A percentile compares a stretch with the other conserved stretches of the same genome.
These are phyloP conservation scores for Naganishia cerealis DNA, from an alignment of 1,284 basidiomycete species.

Conservation along the genomic window DNA sequence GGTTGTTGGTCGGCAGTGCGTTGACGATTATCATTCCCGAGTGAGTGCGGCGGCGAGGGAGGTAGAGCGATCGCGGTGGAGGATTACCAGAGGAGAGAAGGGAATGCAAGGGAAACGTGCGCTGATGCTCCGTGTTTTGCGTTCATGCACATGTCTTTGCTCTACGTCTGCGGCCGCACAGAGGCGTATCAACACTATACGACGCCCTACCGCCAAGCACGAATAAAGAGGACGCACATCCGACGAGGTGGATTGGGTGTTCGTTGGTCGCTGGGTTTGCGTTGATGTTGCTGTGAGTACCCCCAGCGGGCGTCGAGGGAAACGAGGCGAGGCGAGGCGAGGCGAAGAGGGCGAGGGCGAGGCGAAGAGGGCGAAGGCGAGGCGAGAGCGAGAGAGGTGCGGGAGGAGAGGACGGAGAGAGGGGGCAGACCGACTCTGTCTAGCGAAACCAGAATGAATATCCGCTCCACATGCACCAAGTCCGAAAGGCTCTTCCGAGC, in stretches of 20 bases:
- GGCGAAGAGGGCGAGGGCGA: background rate
- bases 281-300: constrained; percentile 72
- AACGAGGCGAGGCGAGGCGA: background rate
- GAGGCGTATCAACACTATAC: constrained; percentile 54
- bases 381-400: too few species aligned
- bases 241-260: constrained; percentile 64
- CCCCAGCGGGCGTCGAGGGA: constrained; percentile 36
- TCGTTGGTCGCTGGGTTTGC: constrained; percentile 77
- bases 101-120: too few species aligned
- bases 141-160: too few species aligned
- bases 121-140: too few species aligned
- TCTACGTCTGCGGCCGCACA: constrained; percentile 31
- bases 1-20: constrained; percentile 83
- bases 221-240: constrained; percentile 44
- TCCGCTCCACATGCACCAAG: too few species aligned
- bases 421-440: too few species aligned
- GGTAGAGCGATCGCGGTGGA: background rate
- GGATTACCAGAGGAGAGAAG: background rate
- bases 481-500: too few species aligned
- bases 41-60: constrained; percentile 56
- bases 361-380: constrained; percentile 1
- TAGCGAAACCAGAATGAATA: too few species aligned
- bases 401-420: too few species aligned
- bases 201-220: constrained; percentile 35
- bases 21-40: constrained; percentile 89